Evolutionary conservation across 2,329 filamentous ascomycete species (phyloP).

Genomic region (Dactylellina cionopaga): DNA sequence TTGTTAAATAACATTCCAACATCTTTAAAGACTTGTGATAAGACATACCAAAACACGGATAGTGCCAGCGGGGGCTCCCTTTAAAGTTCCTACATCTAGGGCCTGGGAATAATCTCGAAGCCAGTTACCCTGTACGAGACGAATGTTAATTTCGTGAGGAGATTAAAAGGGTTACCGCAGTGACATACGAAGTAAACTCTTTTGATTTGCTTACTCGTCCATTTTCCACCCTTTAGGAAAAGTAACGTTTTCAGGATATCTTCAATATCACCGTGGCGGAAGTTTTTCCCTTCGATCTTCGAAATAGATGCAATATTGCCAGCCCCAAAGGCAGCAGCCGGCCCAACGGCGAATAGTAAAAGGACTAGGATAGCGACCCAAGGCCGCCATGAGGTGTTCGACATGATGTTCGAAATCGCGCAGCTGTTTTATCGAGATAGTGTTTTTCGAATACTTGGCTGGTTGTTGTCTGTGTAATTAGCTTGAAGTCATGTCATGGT

Average conservation of each 20-base stretch:
- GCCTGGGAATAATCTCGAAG: constrained; percentile 85
- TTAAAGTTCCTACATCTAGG: constrained; percentile 81
- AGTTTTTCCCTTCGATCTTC: constrained; percentile 74
- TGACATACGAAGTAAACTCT: constrained; percentile 66
- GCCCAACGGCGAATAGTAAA: constrained; percentile 64
- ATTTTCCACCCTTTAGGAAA: constrained; percentile 83
- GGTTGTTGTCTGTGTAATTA: too few species aligned
- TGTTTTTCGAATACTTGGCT: too few species aligned
- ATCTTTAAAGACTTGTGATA: constrained; percentile 66
- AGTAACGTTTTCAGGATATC: constrained; percentile 81
- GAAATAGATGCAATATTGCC: constrained; percentile 71
- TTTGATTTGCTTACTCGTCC: constrained; percentile 81
- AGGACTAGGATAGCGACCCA: constrained; percentile 62
- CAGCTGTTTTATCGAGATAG: neutral
- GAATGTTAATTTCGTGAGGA: neutral
- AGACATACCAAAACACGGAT: constrained; percentile 81
- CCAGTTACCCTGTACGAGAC: constrained; percentile 73
- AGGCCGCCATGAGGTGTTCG: constrained; percentile 31
- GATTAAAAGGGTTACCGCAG: neutral
- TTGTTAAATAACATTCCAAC: constrained; percentile 30
- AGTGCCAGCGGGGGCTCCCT: constrained; percentile 79
- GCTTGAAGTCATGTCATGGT: too few species aligned
- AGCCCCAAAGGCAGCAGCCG: constrained; percentile 72
- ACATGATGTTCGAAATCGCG: constrained; percentile 10
- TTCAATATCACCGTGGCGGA: constrained; percentile 72